Base-by-base conservation (phyloP, 805 yeast genomes). In the Wickerhamiella cacticola region DNA sequence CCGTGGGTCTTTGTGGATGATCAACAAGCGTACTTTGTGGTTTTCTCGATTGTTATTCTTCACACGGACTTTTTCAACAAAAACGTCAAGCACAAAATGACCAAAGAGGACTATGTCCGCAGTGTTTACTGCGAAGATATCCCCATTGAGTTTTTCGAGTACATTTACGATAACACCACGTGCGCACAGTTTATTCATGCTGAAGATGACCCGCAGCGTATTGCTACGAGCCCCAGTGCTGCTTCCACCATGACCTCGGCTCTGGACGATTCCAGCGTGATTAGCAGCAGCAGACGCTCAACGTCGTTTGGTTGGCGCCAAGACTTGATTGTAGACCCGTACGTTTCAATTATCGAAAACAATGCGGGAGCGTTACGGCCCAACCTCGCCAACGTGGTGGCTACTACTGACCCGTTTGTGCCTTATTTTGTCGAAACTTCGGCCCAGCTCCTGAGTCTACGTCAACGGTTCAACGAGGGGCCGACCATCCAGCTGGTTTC, bases 51-150 rank as follows among this genome's bases (percentile, higher is more conserved):
- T 36, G 68, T 82, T 41, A 78, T 82, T 71, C 64, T 82, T 26
- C 89, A 82, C 58, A 82, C 92, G 0, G 92, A 82, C 58, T 72
- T 68, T 50, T 82, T 79, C 65, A 82, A 82, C 62, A 70, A 72
- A 16, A 78, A 73, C 59, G 81, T 81, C 62, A 77, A 74, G 55
- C 71, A 66, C 48, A 82, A 82, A 59, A 80, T 82, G 83, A 63
- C 77, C 8, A 78, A 73, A 55, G 61, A 67, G 3, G 87, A 81
- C 52, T 82, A 77, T 56, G 68, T 79, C 13, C 69, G 70, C 38
- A 75, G 74, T 42, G 60, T 68, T 15, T 54, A 56, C 39, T 56
- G 59, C 18, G 63, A 63, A 22, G 65, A 64, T 8, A 55, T 68
- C 8, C 56, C 71, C 2, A 58, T 58, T 13, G 66, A 62, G 23